These are phyloP conservation scores for Podospora pseudoanserina DNA, from an alignment of 495 filamentous ascomycete genomes.

Conservation along the genomic window DNA sequence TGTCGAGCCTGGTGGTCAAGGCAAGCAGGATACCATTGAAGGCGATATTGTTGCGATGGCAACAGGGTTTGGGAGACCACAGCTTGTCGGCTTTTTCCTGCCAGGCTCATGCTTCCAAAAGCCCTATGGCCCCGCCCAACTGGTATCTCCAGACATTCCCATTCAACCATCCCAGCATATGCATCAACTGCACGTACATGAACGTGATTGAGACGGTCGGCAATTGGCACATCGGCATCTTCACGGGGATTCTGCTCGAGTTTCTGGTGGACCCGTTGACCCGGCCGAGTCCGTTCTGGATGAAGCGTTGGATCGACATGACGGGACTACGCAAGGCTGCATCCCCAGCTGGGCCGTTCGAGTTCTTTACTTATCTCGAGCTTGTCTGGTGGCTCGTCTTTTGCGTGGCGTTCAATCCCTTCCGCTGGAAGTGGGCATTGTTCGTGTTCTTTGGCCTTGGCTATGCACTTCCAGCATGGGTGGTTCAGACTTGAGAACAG, in stretches of 20 bases:
- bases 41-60: slow-evolving; percentile 81
- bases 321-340: slow-evolving; percentile 67
- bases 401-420: slow-evolving; percentile 73
- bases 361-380: slow-evolving; percentile 86
- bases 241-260: slow-evolving; percentile 80
- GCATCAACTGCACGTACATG: slow-evolving; percentile 80
- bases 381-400: slow-evolving; percentile 83
- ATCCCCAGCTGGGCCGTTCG: slow-evolving; percentile 69
- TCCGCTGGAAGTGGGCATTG: slow-evolving; percentile 74
- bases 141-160: slow-evolving; percentile 89
- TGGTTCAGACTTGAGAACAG: slow-evolving; percentile 63
- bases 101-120: slow-evolving; percentile 66
- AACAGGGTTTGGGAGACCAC: slow-evolving; percentile 73
- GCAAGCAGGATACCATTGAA: slow-evolving; percentile 55
- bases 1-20: slow-evolving; percentile 69
- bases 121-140: slow-evolving; percentile 73
- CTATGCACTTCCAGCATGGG: slow-evolving; percentile 56
- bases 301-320: slow-evolving; percentile 85
- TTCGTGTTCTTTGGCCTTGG: slow-evolving; percentile 80
- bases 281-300: slow-evolving; percentile 64
- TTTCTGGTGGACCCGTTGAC: slow-evolving; percentile 77
- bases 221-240: slow-evolving; percentile 87
- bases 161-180: slow-evolving; percentile 57
- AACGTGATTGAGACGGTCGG: slow-evolving; percentile 78
- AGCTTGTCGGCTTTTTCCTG: slow-evolving; percentile 66